A percentile compares a stretch with the other conserved stretches of the same genome.
Conservation (phyloP, 164 flowering plant species). For the Macadamia integrifolia region DNA sequence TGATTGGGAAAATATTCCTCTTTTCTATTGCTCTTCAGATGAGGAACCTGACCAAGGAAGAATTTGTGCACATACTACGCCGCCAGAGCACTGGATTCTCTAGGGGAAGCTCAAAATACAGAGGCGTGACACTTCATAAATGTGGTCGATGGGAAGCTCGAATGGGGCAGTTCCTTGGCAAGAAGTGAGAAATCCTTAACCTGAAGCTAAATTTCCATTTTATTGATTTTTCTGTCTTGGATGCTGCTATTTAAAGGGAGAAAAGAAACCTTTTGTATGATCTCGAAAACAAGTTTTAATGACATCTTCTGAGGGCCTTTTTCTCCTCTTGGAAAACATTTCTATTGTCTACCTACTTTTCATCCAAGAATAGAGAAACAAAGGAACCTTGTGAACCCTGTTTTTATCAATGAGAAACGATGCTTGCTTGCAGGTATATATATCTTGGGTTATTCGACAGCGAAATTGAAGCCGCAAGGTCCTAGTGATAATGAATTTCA, state of each 20-base stretch:
- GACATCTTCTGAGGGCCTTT: not conserved
- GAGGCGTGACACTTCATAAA: slow-evolving; percentile 78
- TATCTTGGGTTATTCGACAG: slow-evolving; percentile 95
- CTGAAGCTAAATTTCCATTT: not conserved
- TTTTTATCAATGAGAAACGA: slow-evolving; percentile 23
- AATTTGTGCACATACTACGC: slow-evolving; percentile 79
- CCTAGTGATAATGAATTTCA: slow-evolving; percentile 44
- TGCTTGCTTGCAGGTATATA: slow-evolving; percentile 87
- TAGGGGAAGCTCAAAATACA: slow-evolving; percentile 73
- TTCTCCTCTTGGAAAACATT: slow-evolving; percentile 2
- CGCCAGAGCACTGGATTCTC: slow-evolving; percentile 88
- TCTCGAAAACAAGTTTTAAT: slow-evolving; percentile 1
- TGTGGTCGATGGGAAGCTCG: slow-evolving; percentile 93
- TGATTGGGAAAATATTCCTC: not conserved
- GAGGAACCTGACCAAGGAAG: slow-evolving; percentile 69
- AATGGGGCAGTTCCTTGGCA: slow-evolving; percentile 84
- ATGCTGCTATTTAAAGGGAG: not conserved
- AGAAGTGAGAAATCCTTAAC: slow-evolving; percentile 50
- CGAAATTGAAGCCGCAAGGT: slow-evolving; percentile 99
- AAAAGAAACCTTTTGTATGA: not conserved
- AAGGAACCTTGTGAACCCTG: slow-evolving; percentile 9
- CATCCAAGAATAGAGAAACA: not conserved
- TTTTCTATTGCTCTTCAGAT: slow-evolving; percentile 35
- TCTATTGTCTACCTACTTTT: slow-evolving; percentile 2
- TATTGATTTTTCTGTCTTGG: not conserved